These are phyloP conservation scores for Lecanicillium sp. DNA, from an alignment of 2,329 filamentous ascomycete species.

Conservation along the genomic window DNA sequence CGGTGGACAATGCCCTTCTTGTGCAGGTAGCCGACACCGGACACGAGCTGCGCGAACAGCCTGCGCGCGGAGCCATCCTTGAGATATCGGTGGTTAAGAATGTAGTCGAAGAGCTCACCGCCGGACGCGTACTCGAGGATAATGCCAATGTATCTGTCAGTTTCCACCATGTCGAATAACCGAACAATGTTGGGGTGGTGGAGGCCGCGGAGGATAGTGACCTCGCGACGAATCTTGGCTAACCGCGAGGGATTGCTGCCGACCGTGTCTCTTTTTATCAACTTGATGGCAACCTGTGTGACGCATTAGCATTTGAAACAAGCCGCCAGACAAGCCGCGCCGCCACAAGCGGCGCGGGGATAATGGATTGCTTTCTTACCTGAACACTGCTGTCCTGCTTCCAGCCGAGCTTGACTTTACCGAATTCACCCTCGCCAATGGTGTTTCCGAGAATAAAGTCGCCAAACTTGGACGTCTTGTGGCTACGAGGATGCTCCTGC, in stretches of 20 bases:
- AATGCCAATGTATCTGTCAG: slow-evolving; percentile 93
- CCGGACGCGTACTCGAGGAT: slow-evolving; percentile 97
- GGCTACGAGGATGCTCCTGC: slow-evolving; percentile 46
- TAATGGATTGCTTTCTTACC: slow-evolving; percentile 35
- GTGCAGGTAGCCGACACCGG: slow-evolving; percentile 93
- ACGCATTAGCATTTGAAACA: slow-evolving; percentile 15
- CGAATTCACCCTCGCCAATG: slow-evolving; percentile 95
- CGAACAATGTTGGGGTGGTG: slow-evolving; percentile 96
- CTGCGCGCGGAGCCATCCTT: slow-evolving; percentile 89
- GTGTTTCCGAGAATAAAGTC: slow-evolving; percentile 95
- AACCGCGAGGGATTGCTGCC: slow-evolving; percentile 83
- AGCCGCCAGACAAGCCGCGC: too few relatives aligned
- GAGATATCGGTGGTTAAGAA: slow-evolving; percentile 90
- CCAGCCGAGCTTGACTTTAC: slow-evolving; percentile 98
- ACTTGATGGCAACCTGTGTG: slow-evolving; percentile 86
- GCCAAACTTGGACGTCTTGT: slow-evolving; percentile 79
- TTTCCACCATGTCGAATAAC: slow-evolving; percentile 97
- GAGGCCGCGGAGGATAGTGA: slow-evolving; percentile 79
- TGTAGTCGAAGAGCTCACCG: slow-evolving; percentile 96
- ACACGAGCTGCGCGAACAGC: slow-evolving; percentile 91
- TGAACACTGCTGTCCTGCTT: slow-evolving; percentile 89
- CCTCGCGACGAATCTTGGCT: slow-evolving; percentile 96
- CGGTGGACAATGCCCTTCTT: slow-evolving; percentile 98
- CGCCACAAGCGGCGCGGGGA: too few relatives aligned
- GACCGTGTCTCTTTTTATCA: slow-evolving; percentile 87